Conservation (phyloP, 345 rosid species). For the Trapa incisa region DNA sequence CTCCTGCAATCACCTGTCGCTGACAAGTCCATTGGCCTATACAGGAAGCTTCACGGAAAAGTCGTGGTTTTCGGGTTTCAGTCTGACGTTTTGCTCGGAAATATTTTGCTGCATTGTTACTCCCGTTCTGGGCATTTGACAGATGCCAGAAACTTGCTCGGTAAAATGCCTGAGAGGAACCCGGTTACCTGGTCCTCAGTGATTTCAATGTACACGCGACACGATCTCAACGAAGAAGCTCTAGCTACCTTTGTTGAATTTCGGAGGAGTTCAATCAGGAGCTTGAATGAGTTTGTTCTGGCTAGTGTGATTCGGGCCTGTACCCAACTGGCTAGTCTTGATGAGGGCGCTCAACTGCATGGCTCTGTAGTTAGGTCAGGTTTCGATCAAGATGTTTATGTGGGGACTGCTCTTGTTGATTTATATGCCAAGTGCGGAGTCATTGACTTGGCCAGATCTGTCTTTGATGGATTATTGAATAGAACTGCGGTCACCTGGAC, state of each 20-base stretch:
- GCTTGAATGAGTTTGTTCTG: conserved; percentile 48
- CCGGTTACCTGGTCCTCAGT: conserved; percentile 62
- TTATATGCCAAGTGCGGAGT: conserved; percentile 37
- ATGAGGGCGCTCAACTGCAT: conserved; percentile 40
- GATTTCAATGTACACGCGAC: conserved; percentile 47
- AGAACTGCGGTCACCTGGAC: conserved; percentile 60
- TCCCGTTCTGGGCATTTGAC: conserved; percentile 15
- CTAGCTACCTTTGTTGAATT: conserved; percentile 32
- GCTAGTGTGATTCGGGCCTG: conserved; percentile 59
- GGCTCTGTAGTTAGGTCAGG: conserved; percentile 41
- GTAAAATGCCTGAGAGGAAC: conserved; percentile 43
- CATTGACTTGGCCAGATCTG: conserved; percentile 41
- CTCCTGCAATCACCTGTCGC: conserved; percentile 28
- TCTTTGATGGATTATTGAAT: conserved; percentile 42
- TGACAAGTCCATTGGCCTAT: conserved; percentile 10
- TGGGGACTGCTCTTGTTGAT: conserved; percentile 56
- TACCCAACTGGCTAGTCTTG: conserved; percentile 16
- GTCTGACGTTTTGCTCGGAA: conserved; percentile 31
- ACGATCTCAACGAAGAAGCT: conserved; percentile 32
- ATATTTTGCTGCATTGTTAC: conserved; percentile 27
- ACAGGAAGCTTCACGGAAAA: conserved; percentile 36
- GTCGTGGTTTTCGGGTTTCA: conserved; percentile 27
- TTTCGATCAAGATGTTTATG: conserved; percentile 44
- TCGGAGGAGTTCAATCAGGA: conserved; percentile 19
- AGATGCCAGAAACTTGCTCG: conserved; percentile 38